Conservation (phyloP, 805 yeast genomes). For the Priceomyces melissophilus region DNA sequence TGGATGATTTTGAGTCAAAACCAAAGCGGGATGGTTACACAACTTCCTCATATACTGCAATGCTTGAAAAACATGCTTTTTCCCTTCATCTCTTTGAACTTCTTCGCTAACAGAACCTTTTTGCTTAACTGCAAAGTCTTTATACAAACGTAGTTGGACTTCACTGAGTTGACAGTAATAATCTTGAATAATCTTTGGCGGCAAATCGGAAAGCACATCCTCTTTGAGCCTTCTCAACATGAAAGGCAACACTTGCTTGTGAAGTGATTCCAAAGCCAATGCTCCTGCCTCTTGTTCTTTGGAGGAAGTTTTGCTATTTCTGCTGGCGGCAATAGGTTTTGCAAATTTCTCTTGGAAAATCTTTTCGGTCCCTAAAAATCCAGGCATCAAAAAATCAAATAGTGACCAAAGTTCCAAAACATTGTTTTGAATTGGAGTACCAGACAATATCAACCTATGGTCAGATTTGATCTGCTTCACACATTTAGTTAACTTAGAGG, state of each 20-base stretch:
- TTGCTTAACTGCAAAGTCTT: constrained; percentile 85
- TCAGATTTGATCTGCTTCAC: constrained; percentile 82
- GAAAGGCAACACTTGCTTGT: constrained; percentile 94
- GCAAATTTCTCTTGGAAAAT: constrained; percentile 92
- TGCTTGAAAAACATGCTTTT: constrained; percentile 95
- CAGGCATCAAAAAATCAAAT: constrained; percentile 98
- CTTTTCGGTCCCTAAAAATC: constrained; percentile 93
- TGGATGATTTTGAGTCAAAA: constrained; percentile 79
- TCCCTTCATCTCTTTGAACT: constrained; percentile 50
- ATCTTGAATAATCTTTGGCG: constrained; percentile 98
- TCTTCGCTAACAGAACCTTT: constrained; percentile 67
- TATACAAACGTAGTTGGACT: constrained; percentile 81
- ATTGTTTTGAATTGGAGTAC: constrained; percentile 97
- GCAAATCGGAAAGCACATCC: constrained; percentile 91
- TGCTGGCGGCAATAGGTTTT: constrained; percentile 94
- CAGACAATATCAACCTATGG: constrained; percentile 87
- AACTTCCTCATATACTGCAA: constrained; percentile 94
- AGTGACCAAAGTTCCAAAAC: constrained; percentile 96
- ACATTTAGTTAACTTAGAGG: constrained; percentile 82
- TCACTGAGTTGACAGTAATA: constrained; percentile 95
- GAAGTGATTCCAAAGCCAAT: constrained; percentile 89
- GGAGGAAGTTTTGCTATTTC: constrained; percentile 82
- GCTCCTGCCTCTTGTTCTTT: constrained; percentile 98
- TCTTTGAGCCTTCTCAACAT: constrained; percentile 94
- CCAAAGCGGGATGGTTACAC: constrained; percentile 95